Conservation (phyloP, 2,329 filamentous ascomycete species). For the Alternaria conjuncta region DNA sequence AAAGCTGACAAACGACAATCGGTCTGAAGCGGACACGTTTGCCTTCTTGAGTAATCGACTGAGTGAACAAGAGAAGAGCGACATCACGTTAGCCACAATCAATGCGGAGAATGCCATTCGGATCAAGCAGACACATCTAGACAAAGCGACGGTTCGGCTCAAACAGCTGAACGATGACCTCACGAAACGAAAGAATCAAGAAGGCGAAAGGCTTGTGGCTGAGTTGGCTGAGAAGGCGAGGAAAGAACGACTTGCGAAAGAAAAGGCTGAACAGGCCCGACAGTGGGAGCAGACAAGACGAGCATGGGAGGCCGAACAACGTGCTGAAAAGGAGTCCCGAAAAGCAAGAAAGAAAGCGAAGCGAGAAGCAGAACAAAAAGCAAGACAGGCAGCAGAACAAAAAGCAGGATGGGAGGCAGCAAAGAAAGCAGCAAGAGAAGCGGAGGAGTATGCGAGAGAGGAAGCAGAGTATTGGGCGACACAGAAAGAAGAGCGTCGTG, state of each 20-base stretch:
- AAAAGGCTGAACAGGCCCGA: background rate
- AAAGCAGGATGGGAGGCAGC: background rate
- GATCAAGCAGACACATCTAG: background rate
- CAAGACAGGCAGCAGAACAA: no score
- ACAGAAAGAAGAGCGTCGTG: no score
- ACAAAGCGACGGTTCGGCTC: background rate
- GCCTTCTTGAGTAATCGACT: background rate
- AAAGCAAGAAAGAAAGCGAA: background rate
- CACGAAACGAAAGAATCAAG: background rate
- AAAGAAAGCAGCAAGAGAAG: background rate
- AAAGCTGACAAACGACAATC: background rate
- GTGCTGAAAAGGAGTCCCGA: background rate
- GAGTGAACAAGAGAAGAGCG: conserved; percentile 5
- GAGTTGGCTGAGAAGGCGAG: background rate
- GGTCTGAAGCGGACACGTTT: background rate
- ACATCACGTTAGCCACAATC: background rate
- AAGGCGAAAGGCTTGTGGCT: background rate
- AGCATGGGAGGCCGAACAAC: background rate
- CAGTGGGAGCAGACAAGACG: background rate
- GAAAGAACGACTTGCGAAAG: background rate
- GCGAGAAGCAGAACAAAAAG: background rate
- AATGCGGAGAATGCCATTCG: background rate
- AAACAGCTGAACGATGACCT: background rate
- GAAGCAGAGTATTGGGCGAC: background rate
- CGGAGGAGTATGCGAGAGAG: background rate